Percentiles rank a stretch among this genome's conserved stretches.
Evolutionary conservation across 1,139 yeast species (phyloP).

Genomic region (Candida glucosophila): DNA sequence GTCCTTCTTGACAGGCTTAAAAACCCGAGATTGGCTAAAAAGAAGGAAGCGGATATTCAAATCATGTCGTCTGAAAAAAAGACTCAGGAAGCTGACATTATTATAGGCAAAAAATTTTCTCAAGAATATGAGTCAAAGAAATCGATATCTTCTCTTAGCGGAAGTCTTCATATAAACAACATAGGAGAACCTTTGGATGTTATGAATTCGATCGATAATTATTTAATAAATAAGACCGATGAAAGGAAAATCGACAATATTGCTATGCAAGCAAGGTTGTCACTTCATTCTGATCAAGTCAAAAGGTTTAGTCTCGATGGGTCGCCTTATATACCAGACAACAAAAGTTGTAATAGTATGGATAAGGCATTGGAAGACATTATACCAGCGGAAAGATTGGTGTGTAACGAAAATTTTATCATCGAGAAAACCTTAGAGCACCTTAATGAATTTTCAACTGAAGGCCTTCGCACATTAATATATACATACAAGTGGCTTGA

Average conservation of each 20-base stretch:
- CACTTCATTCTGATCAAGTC: constrained; percentile 55
- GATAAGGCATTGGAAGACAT: background rate
- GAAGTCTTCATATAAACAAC: constrained; percentile 19
- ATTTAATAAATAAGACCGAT: constrained; percentile 41
- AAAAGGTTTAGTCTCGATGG: constrained; percentile 40
- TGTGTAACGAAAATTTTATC: constrained; percentile 69
- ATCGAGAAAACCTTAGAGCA: constrained; percentile 83
- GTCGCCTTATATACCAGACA: background rate
- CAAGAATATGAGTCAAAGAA: constrained; percentile 21
- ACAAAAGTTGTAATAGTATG: background rate
- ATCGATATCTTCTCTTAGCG: constrained; percentile 21
- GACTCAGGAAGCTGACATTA: constrained; percentile 72
- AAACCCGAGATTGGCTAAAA: constrained; percentile 48
- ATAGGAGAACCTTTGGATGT: constrained; percentile 14
- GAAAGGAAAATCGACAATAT: constrained; percentile 54
- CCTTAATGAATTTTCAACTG: constrained; percentile 88
- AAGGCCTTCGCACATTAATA: constrained; percentile 83
- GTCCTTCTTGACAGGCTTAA: constrained; percentile 72
- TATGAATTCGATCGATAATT: constrained; percentile 47
- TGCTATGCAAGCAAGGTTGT: constrained; percentile 50
- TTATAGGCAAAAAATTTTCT: constrained; percentile 43
- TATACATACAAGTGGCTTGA: constrained; percentile 74
- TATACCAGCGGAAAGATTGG: constrained; percentile 54
- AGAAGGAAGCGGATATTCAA: constrained; percentile 58
- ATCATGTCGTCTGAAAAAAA: constrained; percentile 55